Conservation (phyloP, 2,329 filamentous ascomycete species). For the Venturia carpophila region DNA sequence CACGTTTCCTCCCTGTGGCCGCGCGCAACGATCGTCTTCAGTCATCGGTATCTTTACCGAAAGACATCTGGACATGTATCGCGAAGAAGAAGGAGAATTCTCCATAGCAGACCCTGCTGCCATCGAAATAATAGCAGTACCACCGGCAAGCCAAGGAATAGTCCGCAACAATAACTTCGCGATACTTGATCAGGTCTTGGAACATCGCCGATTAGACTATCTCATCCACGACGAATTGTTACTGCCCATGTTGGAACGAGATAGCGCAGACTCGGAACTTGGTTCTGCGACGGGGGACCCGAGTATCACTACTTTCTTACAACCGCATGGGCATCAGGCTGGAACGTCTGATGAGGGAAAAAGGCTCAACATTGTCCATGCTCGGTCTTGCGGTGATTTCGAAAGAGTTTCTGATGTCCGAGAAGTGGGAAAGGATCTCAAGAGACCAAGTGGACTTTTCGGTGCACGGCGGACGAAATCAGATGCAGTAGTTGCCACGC, state of each 20-base stretch:
- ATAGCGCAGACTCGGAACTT: not conserved
- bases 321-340: not conserved
- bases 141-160: not conserved
- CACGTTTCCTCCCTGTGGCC: not conserved
- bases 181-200: not conserved
- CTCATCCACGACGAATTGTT: not conserved
- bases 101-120: not conserved
- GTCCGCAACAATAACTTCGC: not conserved
- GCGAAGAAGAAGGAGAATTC: not conserved
- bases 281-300: not conserved
- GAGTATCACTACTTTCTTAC: not conserved
- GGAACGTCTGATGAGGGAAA: not conserved
- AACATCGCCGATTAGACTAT: not conserved
- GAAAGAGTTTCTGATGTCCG: not conserved
- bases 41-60: not conserved
- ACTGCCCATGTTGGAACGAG: not conserved
- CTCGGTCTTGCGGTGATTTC: not conserved
- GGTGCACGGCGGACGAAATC: not conserved
- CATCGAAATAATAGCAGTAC: not conserved
- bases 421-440: not conserved
- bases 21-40: not conserved
- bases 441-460: not conserved
- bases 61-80: not conserved
- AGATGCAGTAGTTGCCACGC: not conserved
- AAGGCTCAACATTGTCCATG: not conserved